A percentile compares a stretch with the other conserved stretches of the same genome.
These are phyloP conservation scores for Zasmidium cellare DNA, from an alignment of 2,329 filamentous ascomycete species.

Conservation along the genomic window DNA sequence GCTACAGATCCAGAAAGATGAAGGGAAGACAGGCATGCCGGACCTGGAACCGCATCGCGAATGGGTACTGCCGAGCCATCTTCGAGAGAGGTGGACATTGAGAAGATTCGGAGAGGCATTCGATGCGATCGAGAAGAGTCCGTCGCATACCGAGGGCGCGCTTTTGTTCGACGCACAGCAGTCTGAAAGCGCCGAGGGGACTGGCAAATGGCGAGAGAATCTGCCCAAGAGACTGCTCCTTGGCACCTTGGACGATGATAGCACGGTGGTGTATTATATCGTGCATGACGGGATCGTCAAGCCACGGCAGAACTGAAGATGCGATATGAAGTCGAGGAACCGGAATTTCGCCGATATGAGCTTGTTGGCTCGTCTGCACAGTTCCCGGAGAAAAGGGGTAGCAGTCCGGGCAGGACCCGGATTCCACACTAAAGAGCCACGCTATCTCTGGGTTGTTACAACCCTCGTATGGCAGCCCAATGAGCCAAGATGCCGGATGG, in stretches of 20 bases:
- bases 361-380: too few relatives aligned
- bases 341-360: too few relatives aligned
- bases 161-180: slow-evolving; percentile 20
- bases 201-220: slow-evolving; percentile 41
- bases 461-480: too few relatives aligned
- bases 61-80: slow-evolving; percentile 74
- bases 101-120: slow-evolving; percentile 68
- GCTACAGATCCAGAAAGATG: slow-evolving; percentile 55
- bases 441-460: too few relatives aligned
- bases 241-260: slow-evolving; percentile 75
- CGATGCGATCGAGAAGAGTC: slow-evolving; percentile 52
- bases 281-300: slow-evolving; percentile 86
- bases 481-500: too few relatives aligned
- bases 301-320: slow-evolving; percentile 71
- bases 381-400: too few relatives aligned
- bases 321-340: not conserved
- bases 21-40: slow-evolving; percentile 34
- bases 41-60: slow-evolving; percentile 55
- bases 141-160: slow-evolving; percentile 34
- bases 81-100: slow-evolving; percentile 72
- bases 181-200: slow-evolving; percentile 23
- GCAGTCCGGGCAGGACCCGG: too few relatives aligned
- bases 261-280: slow-evolving; percentile 80
- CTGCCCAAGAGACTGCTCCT: slow-evolving; percentile 67
- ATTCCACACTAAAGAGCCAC: too few relatives aligned